Percentiles rank a stretch among this genome's conserved stretches.
These are phyloP conservation scores for Tremella fuciformis DNA, from an alignment of 768 basidiomycete genomes.

Conservation along the genomic window DNA sequence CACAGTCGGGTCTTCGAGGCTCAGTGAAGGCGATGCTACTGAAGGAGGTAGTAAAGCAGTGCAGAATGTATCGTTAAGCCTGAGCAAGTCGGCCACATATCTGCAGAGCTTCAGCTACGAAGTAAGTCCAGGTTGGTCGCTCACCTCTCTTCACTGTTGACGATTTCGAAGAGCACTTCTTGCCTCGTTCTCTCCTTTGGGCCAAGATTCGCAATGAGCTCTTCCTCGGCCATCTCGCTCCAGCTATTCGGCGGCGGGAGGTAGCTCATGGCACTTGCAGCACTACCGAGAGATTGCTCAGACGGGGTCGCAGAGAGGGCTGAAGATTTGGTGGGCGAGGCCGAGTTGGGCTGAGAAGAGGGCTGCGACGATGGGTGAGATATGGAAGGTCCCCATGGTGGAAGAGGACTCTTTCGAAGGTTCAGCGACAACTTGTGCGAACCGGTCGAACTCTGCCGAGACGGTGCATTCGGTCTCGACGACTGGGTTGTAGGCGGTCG, in stretches of 20 bases:
- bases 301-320: constrained; percentile 30
- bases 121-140: background rate
- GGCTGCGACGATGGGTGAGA: no score
- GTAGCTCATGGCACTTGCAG: constrained; percentile 23
- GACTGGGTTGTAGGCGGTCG: background rate
- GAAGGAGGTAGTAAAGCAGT: constrained; percentile 84
- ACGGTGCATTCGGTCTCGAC: constrained; percentile 6
- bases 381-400: no score
- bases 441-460: background rate
- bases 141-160: constrained; percentile 89
- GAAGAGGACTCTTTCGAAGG: no score
- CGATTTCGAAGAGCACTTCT: constrained; percentile 95
- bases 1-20: constrained; percentile 22
- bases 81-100: constrained; percentile 84
- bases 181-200: constrained; percentile 90
- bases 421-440: no score
- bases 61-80: constrained; percentile 91
- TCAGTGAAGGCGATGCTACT: constrained; percentile 51
- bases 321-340: constrained; percentile 19
- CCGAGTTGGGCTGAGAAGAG: background rate
- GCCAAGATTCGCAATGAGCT: constrained; percentile 88
- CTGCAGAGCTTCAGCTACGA: constrained; percentile 53
- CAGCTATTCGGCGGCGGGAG: constrained; percentile 56
- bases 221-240: constrained; percentile 92
- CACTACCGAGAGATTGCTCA: constrained; percentile 14